A percentile compares a stretch with the other conserved stretches of the same genome.
Evolutionary conservation across 78 protist genomes (phyloP).

Genomic region (Dictyostelium discoideum): DNA sequence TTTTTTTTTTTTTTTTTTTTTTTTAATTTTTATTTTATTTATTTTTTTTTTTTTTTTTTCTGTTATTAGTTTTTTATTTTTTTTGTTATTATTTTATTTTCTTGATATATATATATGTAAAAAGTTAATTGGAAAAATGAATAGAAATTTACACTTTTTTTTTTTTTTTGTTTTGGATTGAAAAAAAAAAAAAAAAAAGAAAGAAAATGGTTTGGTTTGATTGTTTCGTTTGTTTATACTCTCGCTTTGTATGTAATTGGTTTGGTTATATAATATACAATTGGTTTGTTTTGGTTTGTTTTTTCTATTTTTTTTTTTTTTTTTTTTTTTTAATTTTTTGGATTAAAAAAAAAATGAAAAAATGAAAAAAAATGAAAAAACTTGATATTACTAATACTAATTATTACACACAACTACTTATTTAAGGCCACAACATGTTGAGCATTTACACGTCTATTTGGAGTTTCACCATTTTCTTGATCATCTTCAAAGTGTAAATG

Average conservation of each 20-base stretch:
- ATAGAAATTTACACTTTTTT: background rate
- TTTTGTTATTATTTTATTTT: too few relatives aligned
- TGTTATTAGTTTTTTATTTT: too few relatives aligned
- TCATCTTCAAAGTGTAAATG: conserved; percentile 79
- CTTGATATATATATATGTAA: too few relatives aligned
- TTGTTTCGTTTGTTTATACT: background rate
- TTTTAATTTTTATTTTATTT: too few relatives aligned
- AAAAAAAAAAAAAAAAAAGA: too few relatives aligned
- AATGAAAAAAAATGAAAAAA: background rate
- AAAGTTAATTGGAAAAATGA: background rate
- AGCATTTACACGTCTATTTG: conserved; percentile 69
- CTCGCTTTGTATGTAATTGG: background rate
- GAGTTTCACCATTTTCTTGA: conserved; percentile 79
- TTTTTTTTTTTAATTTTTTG: too few relatives aligned
- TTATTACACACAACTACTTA: background rate
- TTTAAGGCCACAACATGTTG: conserved; percentile 43
- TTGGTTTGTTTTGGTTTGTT: background rate
- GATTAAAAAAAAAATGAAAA: background rate
- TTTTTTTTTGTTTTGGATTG: background rate
- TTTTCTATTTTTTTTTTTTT: too few relatives aligned
- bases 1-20: too few relatives aligned
- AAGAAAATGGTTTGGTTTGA: background rate
- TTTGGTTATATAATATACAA: background rate
- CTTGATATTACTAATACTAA: background rate
- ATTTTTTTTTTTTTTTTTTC: too few relatives aligned